phyloP scores from a whole-genome alignment of 2,329 filamentous ascomycete species.

The Ophiognomonia clavigignenti-juglandacearum region DNA sequence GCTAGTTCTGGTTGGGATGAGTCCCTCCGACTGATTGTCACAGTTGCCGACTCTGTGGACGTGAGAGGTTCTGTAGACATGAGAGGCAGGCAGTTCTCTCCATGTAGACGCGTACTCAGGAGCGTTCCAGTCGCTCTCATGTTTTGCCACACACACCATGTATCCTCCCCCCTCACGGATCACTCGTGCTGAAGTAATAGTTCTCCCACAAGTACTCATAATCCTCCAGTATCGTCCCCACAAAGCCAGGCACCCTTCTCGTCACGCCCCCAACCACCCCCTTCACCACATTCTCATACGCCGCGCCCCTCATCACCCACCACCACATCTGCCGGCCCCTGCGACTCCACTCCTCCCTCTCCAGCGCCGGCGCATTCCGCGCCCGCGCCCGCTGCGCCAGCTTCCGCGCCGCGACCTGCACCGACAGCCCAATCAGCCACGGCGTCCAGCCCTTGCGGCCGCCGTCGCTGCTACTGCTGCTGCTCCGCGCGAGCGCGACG shows the following conservation, averaged over 20 bases:
- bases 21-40: too few relatives aligned
- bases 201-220: constrained; percentile 98
- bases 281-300: constrained; percentile 89
- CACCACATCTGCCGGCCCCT: constrained; percentile 87
- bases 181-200: constrained; percentile 77
- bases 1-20: too few relatives aligned
- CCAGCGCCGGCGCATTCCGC: constrained; percentile 78
- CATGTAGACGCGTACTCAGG: too few relatives aligned
- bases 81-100: too few relatives aligned
- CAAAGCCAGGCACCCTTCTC: constrained; percentile 72
- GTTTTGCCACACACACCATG: too few relatives aligned
- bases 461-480: constrained; percentile 45
- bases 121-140: too few relatives aligned
- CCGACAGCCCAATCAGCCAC: constrained; percentile 79
- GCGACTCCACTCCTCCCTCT: constrained; percentile 84
- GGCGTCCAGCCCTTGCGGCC: constrained; percentile 74
- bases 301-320: constrained; percentile 96
- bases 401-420: constrained; percentile 88
- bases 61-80: too few relatives aligned
- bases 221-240: constrained; percentile 84
- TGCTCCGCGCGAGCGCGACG: constrained; percentile 68
- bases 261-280: constrained; percentile 67
- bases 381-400: constrained; percentile 48
- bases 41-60: too few relatives aligned
- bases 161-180: constrained; percentile 3